Base-by-base conservation (phyloP, 495 filamentous ascomycete species). In the Alectoria sarmentosa region DNA sequence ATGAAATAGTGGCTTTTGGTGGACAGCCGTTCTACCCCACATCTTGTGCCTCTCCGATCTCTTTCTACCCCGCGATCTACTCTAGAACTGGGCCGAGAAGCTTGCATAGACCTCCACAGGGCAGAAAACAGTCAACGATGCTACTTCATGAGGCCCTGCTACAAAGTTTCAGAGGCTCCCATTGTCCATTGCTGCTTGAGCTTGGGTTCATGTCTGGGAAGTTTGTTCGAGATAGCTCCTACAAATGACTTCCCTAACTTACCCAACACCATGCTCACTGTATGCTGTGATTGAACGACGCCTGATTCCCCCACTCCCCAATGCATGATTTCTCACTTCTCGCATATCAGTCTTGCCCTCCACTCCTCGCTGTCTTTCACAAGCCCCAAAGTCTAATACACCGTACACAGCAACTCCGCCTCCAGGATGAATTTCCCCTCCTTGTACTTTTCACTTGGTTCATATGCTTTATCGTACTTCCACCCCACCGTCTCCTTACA, bases 391-490 rank as follows among this genome's bases (percentile, higher is more conserved):
- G 52, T 34, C 60, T 77, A 86, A 71, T 77, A 82, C 34, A 96
- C 91, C 59, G 84, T 83, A 70, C 89, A 92, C 46, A 98, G 80
- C 63, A 98, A 75, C 78, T 97, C 93, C 46, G 89, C 90, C 79
- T 98, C 94, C 65, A 98, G 82, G 61, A 98, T 98, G 73, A 89
- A 98, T 77, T 97, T 97, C 48, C 91, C 92, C 79, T 98, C 94
- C 79, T 98, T 98, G 77, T 98, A 98, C 79, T 96, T 96, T 83
- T 98, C 93, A 64, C 79, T 84, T 55, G 76, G 70, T 82, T 98
- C 94, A 72, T 87, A 97, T 37, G 94, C 94, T 77, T 95, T 95
- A 76, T 98, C 94, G 77, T 98, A 98, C 78, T 96, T 98, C 94
- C 94, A 98, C 32, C 94, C 94, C 61, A 98, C 94, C 58, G 87